phyloP scores from a whole-genome alignment of 208 protist genomes.

The Crithidia expoeki region DNA sequence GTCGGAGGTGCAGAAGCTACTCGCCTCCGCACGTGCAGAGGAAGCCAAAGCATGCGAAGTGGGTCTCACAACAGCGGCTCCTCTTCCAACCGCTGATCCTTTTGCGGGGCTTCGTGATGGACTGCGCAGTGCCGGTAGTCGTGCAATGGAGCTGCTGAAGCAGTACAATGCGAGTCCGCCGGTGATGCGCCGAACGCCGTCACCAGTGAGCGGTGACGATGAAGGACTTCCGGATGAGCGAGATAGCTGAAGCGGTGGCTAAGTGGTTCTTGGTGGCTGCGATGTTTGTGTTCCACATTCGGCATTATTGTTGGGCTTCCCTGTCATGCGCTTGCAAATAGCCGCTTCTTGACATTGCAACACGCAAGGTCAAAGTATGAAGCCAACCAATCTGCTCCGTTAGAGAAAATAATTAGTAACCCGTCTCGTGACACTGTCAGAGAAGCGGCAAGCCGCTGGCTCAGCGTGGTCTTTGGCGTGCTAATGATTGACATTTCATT shows the following conservation, averaged over 20 bases:
- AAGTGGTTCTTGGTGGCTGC: too few relatives aligned
- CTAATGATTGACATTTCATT: too few relatives aligned
- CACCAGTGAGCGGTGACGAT: background rate
- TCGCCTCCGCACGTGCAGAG: slow-evolving; percentile 52
- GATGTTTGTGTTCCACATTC: too few relatives aligned
- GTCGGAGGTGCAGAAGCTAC: slow-evolving; percentile 37
- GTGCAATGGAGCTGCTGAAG: slow-evolving; percentile 22
- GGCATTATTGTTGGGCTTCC: background rate
- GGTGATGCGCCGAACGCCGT: slow-evolving; percentile 4
- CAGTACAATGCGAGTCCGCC: slow-evolving; percentile 25
- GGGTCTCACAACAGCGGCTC: background rate
- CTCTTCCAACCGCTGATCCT: slow-evolving; percentile 2
- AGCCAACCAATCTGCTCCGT: too few relatives aligned
- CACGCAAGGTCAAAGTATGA: too few relatives aligned
- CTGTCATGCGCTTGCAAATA: background rate
- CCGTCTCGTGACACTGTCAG: too few relatives aligned
- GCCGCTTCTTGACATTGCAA: too few relatives aligned
- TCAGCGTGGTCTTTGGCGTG: too few relatives aligned
- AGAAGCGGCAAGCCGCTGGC: too few relatives aligned
- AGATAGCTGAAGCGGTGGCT: too few relatives aligned
- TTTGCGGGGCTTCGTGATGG: slow-evolving; percentile 17
- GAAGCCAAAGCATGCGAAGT: slow-evolving; percentile 26
- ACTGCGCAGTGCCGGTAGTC: slow-evolving; percentile 1
- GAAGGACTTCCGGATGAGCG: background rate
- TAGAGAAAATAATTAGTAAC: too few relatives aligned